Base-by-base conservation (phyloP, 768 basidiomycete species). In the Termitomyces sp. region DNA sequence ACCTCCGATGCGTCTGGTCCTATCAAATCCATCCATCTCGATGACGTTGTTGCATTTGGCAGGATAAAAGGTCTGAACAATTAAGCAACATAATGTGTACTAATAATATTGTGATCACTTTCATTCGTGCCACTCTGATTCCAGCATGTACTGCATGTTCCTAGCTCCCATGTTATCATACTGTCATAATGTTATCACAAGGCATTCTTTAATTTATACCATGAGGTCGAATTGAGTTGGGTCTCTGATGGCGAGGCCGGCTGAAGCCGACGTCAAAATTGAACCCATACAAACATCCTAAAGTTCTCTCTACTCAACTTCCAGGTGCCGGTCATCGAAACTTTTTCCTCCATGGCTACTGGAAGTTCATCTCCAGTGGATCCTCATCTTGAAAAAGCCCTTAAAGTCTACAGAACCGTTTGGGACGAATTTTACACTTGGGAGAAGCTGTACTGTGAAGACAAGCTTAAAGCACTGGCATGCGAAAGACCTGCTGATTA, bases 351-450 rank as follows among this genome's bases (percentile, higher is more conserved):
- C n/a, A n/a, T 50, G 7, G 27, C 48, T 16, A 25, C 32, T 50
- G 39, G 39, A 25, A 36, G 47, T 16, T 7, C 36, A 18, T 22
- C 18, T 27, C 25, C 18, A 9, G 31, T 46, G 20, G 39, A 56
- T 10, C 27, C 33, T n/a, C 22, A 27, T 38, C 36, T 60, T 16
- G 50, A 62, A 0, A 53, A 64, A 40, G 76, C 68, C 3, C 58
- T 62, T 3, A 41, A 50, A 4, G 62, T 73, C 29, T 79, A 76
- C 59, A 60, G 63, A 32, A 56, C 59, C 1, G 66, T 75, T 27
- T 82, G 81, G 80, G 40, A 61, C 3, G 71, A 74, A 7, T 82
- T 80, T 59, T 80, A 81, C 45, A 50, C 52, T n/a, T 78, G 76
- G 75, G 78, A 81, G 54, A 60, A 63, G 1, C 54, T 50, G 0